Percentiles rank a stretch among this genome's conserved stretches.
Evolutionary conservation across 352 stramenopile species (phyloP).

Genomic region (Globisporangium nodosum): DNA sequence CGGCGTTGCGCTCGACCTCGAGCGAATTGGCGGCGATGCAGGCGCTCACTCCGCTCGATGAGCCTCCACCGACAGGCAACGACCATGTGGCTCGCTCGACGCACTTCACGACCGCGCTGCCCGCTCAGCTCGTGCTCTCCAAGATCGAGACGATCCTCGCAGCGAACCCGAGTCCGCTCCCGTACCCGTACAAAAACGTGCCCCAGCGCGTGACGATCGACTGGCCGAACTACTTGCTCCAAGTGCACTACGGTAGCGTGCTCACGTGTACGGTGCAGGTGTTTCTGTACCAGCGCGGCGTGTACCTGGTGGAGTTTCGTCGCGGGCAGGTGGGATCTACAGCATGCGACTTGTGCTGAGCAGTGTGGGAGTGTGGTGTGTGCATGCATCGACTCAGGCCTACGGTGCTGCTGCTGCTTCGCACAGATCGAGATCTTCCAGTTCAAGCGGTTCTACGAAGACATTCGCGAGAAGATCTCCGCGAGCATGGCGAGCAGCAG

Average conservation of each 20-base stretch:
- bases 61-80: conserved; percentile 39
- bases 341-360: background rate
- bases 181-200: conserved; percentile 37
- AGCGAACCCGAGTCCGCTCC: conserved; percentile 32
- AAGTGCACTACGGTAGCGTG: conserved; percentile 55
- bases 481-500: conserved; percentile 31
- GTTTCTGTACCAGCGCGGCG: conserved; percentile 71
- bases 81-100: conserved; percentile 70
- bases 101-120: conserved; percentile 61
- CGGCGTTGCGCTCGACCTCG: background rate
- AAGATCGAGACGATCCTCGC: conserved; percentile 58
- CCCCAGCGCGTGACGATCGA: conserved; percentile 53
- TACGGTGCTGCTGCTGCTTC: conserved; percentile 5
- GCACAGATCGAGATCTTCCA: conserved; percentile 78
- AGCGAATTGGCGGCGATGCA: background rate
- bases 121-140: conserved; percentile 55
- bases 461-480: conserved; percentile 58
- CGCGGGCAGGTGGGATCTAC: conserved; percentile 52
- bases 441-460: conserved; percentile 86
- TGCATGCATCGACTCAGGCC: background rate
- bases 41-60: conserved; percentile 9
- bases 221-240: conserved; percentile 70
- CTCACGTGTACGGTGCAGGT: conserved; percentile 75
- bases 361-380: background rate
- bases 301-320: conserved; percentile 80